Base-by-base conservation (phyloP, 352 stramenopile genomes). In the Pythium grandisporangium region DNA sequence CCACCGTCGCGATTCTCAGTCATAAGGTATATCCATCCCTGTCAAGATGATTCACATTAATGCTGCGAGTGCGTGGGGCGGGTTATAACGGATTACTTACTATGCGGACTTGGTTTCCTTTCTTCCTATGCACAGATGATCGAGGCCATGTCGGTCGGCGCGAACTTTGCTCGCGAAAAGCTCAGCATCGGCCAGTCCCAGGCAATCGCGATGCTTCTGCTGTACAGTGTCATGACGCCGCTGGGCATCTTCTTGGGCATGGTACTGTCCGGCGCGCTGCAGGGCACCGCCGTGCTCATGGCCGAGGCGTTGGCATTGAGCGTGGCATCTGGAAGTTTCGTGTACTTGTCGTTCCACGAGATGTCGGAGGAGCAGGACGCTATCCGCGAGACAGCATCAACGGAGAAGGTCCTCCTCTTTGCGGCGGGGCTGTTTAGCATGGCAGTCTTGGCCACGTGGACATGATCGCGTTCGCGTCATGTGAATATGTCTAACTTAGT, bases 141-240 rank as follows among this genome's bases (percentile, higher is more conserved):
- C 40, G 70, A 84, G 32, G 70, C 70, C 33, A 75, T 84, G 53
- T 70, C 70, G 0, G 67, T 84, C 1, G 70, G 70, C 2, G 66
- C 66, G 14, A 84, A 81, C 47, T 84, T 84, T 45, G 70, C 68
- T 16, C 63, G 65, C 22, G 71, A 58, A 29, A 79, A 81, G 43
- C 48, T 48, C 34, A 76, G 47, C 44, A 75, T 84, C 36, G 54
- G 56, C 1, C 46, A 61, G 24, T 46, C 64, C 8, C 61, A 62
- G 1, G 76, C 70, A 1, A 48, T 81, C 17, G 68, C 66, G 5
- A 66, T 81, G 42, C 42, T 81, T 11, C 63, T 66, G 6, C 61
- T 81, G 3, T 79, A 84, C 61, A 80, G 67, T 52, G 72, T 59
- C 45, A 84, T 84, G 70, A 81, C 70, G 22, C 67, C 70, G 13